Conservation (phyloP, 176 grass and related monocot species). For the barley (Hordeum vulgare) region MorexV3_pseudomolecules_assembly NC_058524.1:283943904-283944403, state of each 20-base stretch:
- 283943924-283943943: no score
- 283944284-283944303: conserved; percentile 13
- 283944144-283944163: conserved; percentile 6
- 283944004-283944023: neutral
- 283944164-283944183: conserved; percentile 41
- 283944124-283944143: conserved; percentile 7
- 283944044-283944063: neutral
- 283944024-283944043: neutral
- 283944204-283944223: conserved; percentile 18
- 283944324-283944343: neutral
- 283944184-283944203: conserved; percentile 9
- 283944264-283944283: conserved; percentile 8
- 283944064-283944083: neutral
- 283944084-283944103: conserved; percentile 9
- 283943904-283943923: no score
- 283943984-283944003: neutral
- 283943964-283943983: no score
- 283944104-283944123: conserved; percentile 40
- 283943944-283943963: no score
- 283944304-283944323: neutral
- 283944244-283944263: neutral
- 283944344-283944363: neutral
- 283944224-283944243: conserved; percentile 29
- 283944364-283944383: neutral
- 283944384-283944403: neutral